Evolutionary conservation across 371 early-diverging fungal species (phyloP), one percentile per base, ranked within the genome.

Genomic region (Lichtheimia ramosa): DNA sequence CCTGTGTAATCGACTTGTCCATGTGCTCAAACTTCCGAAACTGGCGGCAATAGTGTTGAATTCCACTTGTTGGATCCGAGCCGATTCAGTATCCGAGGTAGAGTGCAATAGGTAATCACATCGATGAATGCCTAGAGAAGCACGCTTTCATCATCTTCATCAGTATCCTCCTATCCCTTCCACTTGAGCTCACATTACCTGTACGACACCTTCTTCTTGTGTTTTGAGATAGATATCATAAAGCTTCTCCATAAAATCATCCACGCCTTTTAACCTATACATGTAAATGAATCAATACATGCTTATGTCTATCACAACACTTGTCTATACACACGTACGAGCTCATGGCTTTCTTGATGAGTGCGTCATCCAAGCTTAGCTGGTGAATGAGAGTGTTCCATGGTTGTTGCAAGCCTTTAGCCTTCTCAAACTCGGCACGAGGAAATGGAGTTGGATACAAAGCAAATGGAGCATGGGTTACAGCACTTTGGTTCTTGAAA

Each of bases 41-140:
- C 94, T 93, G 16, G 94, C 77, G 3, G 98, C 88, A 66, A 98
- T 95, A 1, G 99, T 97, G 75, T 98, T 98, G 61, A 96, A 88
- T 65, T 98, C 99, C 2, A 98, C 99, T 70, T 97, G 97, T 64
- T 96, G 89, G 25, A 96, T 84, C 53, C 74, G 66, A 3, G 75
- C 68, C 48, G 71, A 67, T 61, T 78, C 76, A 25, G 75, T 62
- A 25, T 73, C 74, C 21, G 46, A 60, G 46, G 78, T 75, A 21
- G 81, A 68, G 64, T 97, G 92, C n/a, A 96, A 74, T 56, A 98
- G 70, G 63, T 98, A 98, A 75, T 98, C 98, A 28, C 94, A 95
- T 46, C 98, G 86, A 70, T 93, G 92, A 16, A 97, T 79, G 39
- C 95, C 96, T 21, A 98, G 65, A 13, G 86, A 83, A 2, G 88